Evolutionary conservation across 768 basidiomycete species (phyloP).

Genomic region (Mrakia blollopis): DNA sequence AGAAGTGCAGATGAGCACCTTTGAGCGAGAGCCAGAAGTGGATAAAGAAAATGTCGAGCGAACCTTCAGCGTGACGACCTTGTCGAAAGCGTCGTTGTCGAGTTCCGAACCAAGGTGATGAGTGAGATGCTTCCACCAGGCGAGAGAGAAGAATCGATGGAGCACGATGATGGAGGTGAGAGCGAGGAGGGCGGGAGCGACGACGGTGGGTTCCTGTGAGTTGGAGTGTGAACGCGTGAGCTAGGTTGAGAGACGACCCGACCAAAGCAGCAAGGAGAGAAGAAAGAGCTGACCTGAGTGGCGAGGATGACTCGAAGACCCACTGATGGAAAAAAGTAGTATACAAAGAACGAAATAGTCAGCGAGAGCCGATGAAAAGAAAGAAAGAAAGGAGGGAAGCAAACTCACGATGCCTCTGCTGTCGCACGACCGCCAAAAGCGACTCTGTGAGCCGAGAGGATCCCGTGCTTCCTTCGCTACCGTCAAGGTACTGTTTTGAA

Average conservation of each 20-base stretch:
- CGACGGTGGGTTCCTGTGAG: neutral
- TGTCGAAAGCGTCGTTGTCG: slow-evolving; percentile 3
- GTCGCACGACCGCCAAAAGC: neutral
- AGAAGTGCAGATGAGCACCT: too few species aligned
- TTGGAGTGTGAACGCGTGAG: neutral
- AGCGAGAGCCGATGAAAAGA: neutral
- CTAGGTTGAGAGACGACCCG: neutral
- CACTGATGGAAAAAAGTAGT: neutral
- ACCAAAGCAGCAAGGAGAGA: neutral
- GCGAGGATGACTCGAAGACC: neutral
- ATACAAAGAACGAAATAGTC: neutral
- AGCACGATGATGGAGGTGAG: slow-evolving; percentile 5
- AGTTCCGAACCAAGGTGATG: neutral
- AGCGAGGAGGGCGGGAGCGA: neutral
- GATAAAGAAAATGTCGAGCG: neutral
- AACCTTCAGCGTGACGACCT: slow-evolving; percentile 7
- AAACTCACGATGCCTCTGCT: neutral
- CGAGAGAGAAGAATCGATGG: neutral
- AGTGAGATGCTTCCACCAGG: slow-evolving; percentile 10
- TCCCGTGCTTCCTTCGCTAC: neutral
- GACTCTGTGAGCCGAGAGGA: neutral
- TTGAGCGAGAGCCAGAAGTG: neutral
- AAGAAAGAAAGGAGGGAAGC: neutral
- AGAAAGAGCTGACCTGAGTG: neutral
- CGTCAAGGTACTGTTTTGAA: neutral